Conservation (phyloP, 2,329 filamentous ascomycete genomes). For the Fusarium haematococcum region DNA sequence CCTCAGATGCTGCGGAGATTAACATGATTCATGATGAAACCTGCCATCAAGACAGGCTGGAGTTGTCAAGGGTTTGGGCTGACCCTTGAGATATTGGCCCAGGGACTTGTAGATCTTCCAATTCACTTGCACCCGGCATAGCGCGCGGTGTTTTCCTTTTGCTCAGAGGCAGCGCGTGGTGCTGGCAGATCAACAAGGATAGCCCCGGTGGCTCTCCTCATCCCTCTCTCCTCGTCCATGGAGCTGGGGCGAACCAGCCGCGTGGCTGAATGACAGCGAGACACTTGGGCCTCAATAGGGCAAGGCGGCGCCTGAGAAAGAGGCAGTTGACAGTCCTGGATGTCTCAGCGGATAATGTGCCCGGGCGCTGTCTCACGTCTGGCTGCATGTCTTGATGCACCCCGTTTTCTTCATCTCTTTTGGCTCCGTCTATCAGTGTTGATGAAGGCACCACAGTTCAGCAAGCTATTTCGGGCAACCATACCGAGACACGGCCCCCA, state of each 20-base stretch:
- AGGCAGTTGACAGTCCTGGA: not conserved
- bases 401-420: slow-evolving; percentile 28
- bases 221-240: slow-evolving; percentile 22
- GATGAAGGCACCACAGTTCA: not conserved
- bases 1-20: slow-evolving; percentile 19
- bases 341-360: slow-evolving; percentile 13
- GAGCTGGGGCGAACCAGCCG: slow-evolving; percentile 17
- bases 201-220: slow-evolving; percentile 2
- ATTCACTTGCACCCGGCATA: not conserved
- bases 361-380: slow-evolving; percentile 12
- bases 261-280: slow-evolving; percentile 29
- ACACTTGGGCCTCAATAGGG: not conserved
- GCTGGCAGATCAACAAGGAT: slow-evolving; percentile 9
- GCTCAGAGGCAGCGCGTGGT: not conserved
- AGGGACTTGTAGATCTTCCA: not conserved
- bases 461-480: slow-evolving; percentile 5
- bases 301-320: slow-evolving; percentile 11
- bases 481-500: slow-evolving; percentile 13
- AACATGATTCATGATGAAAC: slow-evolving; percentile 32
- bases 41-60: slow-evolving; percentile 13
- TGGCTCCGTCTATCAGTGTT: slow-evolving; percentile 5
- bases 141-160: not conserved
- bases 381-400: slow-evolving; percentile 24
- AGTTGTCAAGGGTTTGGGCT: not conserved
- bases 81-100: slow-evolving; percentile 3